Conservation (phyloP, 805 yeast genomes). For the Kodamaea hsintzibuensis region DNA sequence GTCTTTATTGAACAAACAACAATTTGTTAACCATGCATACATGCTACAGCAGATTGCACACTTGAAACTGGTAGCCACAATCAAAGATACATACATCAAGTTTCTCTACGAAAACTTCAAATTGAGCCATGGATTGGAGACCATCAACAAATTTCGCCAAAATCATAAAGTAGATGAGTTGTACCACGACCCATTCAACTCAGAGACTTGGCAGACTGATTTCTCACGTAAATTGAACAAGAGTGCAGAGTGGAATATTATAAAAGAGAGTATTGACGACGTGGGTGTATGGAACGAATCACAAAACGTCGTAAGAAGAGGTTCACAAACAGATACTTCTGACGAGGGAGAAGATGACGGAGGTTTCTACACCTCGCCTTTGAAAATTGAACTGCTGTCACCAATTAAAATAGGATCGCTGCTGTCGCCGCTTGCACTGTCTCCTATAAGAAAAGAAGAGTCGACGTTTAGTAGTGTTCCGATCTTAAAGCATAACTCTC, state of each 20-base stretch:
- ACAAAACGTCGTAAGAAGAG: background rate
- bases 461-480: background rate
- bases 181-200: conserved; percentile 7
- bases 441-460: background rate
- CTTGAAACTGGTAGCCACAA: conserved; percentile 21
- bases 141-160: conserved; percentile 28
- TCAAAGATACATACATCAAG: conserved; percentile 33
- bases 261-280: background rate
- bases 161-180: conserved; percentile 15
- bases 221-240: background rate
- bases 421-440: conserved; percentile 2
- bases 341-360: conserved; percentile 2
- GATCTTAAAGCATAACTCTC: background rate
- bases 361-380: conserved; percentile 5
- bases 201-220: conserved; percentile 5
- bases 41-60: conserved; percentile 18
- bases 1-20: conserved; percentile 21
- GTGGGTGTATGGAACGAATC: background rate
- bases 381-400: conserved; percentile 3
- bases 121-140: conserved; percentile 34
- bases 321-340: conserved; percentile 1
- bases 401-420: background rate
- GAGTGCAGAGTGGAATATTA: background rate
- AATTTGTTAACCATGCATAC: conserved; percentile 21
- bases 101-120: conserved; percentile 37